phyloP scores from a whole-genome alignment of 495 filamentous ascomycete species.

The Neurospora sp. region DNA sequence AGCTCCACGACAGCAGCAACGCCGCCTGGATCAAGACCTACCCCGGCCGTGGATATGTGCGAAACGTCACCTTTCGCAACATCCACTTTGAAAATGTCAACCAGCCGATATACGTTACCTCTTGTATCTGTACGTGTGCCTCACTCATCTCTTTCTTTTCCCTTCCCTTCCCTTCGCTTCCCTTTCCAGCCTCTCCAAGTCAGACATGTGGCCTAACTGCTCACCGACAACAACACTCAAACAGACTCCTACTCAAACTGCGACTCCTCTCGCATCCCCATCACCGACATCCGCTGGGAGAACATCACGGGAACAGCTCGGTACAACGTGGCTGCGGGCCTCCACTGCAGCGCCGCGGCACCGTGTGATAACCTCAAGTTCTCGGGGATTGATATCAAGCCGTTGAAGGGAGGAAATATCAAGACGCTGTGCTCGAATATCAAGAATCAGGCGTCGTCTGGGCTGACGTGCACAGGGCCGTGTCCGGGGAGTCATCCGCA shows the following conservation, averaged over 20 bases:
- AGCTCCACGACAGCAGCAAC: conserved; percentile 37
- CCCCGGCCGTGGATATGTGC: conserved; percentile 34
- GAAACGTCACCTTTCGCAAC: conserved; percentile 44
- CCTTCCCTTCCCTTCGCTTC: neutral
- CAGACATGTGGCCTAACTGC: neutral
- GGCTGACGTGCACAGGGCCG: conserved; percentile 32
- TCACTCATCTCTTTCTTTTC: neutral
- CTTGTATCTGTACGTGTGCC: conserved; percentile 37
- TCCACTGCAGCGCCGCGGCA: conserved; percentile 38
- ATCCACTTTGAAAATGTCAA: conserved; percentile 38
- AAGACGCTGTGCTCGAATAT: conserved; percentile 39
- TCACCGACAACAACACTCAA: neutral
- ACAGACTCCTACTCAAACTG: conserved; percentile 34
- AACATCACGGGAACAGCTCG: conserved; percentile 43
- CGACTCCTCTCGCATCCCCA: conserved; percentile 41
- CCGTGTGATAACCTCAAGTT: conserved; percentile 42
- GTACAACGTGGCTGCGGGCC: conserved; percentile 19
- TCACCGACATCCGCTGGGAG: conserved; percentile 42
- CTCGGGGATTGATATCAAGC: conserved; percentile 39
- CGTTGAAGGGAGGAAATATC: conserved; percentile 28
- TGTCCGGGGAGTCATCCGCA: conserved; percentile 35
- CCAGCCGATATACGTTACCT: conserved; percentile 48
- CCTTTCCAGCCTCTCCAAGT: neutral
- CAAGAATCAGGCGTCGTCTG: conserved; percentile 25
- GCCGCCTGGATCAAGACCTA: conserved; percentile 49